Percentiles rank a stretch among this genome's conserved stretches.
phyloP scores from a whole-genome alignment of 2,329 filamentous ascomycete species.

The Colletotrichum sp. region DNA sequence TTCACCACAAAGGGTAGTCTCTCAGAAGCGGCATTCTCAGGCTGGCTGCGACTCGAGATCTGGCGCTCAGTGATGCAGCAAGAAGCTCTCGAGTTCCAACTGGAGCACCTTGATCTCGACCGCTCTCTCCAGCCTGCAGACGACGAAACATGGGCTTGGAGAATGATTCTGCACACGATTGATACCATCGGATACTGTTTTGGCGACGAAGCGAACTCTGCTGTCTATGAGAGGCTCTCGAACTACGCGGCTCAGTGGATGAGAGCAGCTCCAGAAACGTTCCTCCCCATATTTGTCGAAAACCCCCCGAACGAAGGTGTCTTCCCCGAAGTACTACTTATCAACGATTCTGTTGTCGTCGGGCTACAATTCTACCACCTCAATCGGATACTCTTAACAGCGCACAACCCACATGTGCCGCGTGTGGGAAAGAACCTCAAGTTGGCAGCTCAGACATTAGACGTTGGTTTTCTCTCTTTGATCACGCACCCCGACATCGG shows the following conservation, averaged over 20 bases:
- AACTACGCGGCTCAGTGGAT: constrained; percentile 27
- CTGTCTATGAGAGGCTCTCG: constrained; percentile 23
- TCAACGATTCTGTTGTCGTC: constrained; percentile 30
- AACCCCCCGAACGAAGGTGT: not conserved
- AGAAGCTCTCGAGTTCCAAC: not conserved
- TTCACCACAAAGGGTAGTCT: not conserved
- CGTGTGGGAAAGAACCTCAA: constrained; percentile 21
- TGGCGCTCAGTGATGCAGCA: not conserved
- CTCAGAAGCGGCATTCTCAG: not conserved
- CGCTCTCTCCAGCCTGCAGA: not conserved
- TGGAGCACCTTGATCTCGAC: not conserved
- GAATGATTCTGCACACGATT: constrained; percentile 27
- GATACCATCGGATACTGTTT: constrained; percentile 31
- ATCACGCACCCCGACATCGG: constrained; percentile 4
- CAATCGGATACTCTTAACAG: constrained; percentile 30
- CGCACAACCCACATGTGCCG: constrained; percentile 30
- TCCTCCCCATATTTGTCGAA: constrained; percentile 25
- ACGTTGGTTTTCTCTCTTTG: constrained; percentile 23
- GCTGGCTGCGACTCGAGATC: not conserved
- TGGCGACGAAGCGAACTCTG: constrained; percentile 20
- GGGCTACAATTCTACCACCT: constrained; percentile 31
- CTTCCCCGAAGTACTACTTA: not conserved
- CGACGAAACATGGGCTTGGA: constrained; percentile 13
- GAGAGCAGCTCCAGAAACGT: constrained; percentile 26
- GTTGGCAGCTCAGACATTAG: not conserved